Conservation (phyloP, 108 stramenopile genomes). For the Pseudonitzschia multiseries region DNA sequence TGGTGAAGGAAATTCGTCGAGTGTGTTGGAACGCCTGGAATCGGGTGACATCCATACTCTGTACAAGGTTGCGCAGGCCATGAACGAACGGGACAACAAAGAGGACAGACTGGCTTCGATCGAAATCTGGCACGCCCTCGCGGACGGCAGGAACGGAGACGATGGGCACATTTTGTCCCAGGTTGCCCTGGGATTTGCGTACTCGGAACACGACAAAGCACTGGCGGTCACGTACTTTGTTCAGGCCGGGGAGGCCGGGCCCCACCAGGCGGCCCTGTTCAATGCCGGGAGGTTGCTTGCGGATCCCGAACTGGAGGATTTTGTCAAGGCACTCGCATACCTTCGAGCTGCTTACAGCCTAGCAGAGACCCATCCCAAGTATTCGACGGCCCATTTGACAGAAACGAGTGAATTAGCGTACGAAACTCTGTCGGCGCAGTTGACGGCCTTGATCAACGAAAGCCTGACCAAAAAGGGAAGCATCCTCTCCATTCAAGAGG, state of each 20-base stretch:
- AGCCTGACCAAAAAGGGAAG: background rate
- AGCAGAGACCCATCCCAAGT: conserved; percentile 19
- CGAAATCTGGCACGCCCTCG: conserved; percentile 14
- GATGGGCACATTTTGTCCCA: conserved; percentile 22
- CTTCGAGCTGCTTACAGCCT: conserved; percentile 27
- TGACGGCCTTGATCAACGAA: background rate
- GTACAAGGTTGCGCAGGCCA: conserved; percentile 12
- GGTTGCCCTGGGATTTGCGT: conserved; percentile 24
- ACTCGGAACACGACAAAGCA: conserved; percentile 10
- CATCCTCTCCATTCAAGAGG: conserved; percentile 2
- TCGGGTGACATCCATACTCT: conserved; percentile 51
- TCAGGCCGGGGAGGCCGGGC: conserved; percentile 35
- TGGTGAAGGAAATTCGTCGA: conserved; percentile 18
- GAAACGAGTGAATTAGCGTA: conserved; percentile 3
- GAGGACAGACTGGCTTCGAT: conserved; percentile 7
- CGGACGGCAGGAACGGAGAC: background rate
- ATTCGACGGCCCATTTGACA: background rate
- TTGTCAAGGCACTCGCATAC: conserved; percentile 33
- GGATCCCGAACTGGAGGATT: conserved; percentile 24
- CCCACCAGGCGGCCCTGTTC: conserved; percentile 35
- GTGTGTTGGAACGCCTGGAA: conserved; percentile 38
- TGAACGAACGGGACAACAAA: background rate
- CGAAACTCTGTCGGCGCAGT: conserved; percentile 7
- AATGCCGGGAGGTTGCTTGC: conserved; percentile 37
- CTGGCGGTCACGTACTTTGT: conserved; percentile 30